Evolutionary conservation across 2,329 filamentous ascomycete genomes (phyloP), one percentile per base, ranked within the genome.

Genomic region (Colletotrichum tabaci): DNA sequence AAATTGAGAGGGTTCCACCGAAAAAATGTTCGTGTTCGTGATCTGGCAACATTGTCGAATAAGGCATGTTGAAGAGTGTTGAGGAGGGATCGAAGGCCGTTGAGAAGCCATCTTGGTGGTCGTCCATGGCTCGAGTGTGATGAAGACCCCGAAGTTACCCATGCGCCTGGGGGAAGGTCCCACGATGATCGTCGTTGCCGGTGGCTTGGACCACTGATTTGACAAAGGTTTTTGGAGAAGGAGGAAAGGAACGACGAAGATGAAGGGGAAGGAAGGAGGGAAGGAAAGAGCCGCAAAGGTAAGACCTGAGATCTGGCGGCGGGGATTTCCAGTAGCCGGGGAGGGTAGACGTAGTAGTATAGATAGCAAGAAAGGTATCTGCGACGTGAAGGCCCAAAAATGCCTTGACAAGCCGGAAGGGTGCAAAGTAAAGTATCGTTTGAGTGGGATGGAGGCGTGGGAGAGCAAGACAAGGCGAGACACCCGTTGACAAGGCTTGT

Each of bases 91-190:
- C 49, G 44, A 56, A 30, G n/a, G 38, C n/a, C 40, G 42, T 21
- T 30, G 66, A 23, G 10, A 64, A 50, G 23, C 56, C 63, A 55
- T 71, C 35, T 30, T 76, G 74, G 13, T 68, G 67, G 61, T 69
- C 71, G 70, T 78, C 75, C 75, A 79, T 79, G 47, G 46, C 61
- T 66, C 38, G 18, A 16, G 21, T 21, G 30, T 38, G 35, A 26
- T 38, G 42, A 47, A 30, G 46, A 67, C 26, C 44, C 57, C n/a
- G 21, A 44, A 44, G 23, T 52, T 50, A 53, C 23, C 53, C 42
- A 30, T 50, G 40, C 53, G 42, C 21, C 46, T 44, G 6, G 61
- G 61, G 26, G 40, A 18, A 38, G 40, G 49, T 58, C 30, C 63
- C 63, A 67, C 62, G 66, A 57, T 40, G 47, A 57, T 57, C 55